phyloP scores from a whole-genome alignment of 441 rosid species.

The Gossypium aridum region DNA sequence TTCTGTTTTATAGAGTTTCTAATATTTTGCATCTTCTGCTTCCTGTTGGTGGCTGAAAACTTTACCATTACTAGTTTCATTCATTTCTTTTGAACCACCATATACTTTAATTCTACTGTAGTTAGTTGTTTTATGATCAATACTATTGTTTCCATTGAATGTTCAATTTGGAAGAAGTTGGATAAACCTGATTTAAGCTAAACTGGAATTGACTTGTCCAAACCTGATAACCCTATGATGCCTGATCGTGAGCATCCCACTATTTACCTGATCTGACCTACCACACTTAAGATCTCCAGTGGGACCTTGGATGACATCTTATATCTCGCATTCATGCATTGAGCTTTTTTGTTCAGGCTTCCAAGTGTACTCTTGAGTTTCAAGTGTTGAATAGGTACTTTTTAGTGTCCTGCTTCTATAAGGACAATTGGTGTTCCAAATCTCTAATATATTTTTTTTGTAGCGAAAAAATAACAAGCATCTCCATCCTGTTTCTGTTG shows the following conservation, averaged over 20 bases:
- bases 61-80: neutral
- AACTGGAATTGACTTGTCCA: neutral
- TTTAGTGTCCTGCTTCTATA: neutral
- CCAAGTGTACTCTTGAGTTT: neutral
- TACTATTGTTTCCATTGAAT: neutral
- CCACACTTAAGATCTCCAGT: neutral
- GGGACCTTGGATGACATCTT: neutral
- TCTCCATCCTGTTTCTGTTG: neutral
- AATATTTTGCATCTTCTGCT: neutral
- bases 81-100: neutral
- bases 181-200: neutral
- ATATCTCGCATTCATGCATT: neutral
- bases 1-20: neutral
- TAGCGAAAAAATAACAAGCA: neutral
- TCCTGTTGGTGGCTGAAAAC: constrained; percentile 1
- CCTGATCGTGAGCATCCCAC: neutral
- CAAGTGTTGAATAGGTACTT: neutral
- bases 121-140: neutral
- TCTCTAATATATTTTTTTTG: neutral
- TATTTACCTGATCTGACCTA: neutral
- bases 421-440: neutral
- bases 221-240: neutral
- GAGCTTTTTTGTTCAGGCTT: neutral
- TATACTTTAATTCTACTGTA: neutral
- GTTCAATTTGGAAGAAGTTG: neutral